A percentile compares a stretch with the other conserved stretches of the same genome.
These are phyloP conservation scores for Colletotrichum theobromicola DNA, from an alignment of 2,329 filamentous ascomycete species.

Conservation along the genomic window DNA sequence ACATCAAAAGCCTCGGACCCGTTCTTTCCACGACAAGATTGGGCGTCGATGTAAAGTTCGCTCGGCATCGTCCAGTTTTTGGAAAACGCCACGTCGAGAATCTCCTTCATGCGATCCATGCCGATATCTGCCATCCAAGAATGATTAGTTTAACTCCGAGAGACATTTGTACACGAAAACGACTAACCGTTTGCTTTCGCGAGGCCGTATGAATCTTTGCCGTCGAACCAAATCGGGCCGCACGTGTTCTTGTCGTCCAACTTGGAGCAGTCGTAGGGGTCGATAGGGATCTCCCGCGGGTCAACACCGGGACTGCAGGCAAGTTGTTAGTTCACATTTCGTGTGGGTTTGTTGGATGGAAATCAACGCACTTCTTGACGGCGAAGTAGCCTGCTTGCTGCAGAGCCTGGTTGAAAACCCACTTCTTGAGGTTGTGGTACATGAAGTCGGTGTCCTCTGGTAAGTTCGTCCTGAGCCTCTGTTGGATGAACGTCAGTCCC, in stretches of 20 bases:
- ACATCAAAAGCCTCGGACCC: neutral
- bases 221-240: conserved; percentile 10
- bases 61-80: conserved; percentile 9
- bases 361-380: neutral
- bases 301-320: neutral
- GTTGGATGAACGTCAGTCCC: neutral
- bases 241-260: neutral
- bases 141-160: neutral
- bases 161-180: fast-evolving
- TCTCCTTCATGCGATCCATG: neutral
- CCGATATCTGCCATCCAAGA: neutral
- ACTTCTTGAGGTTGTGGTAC: conserved; percentile 3
- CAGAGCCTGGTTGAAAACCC: neutral
- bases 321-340: neutral
- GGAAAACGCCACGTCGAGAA: neutral
- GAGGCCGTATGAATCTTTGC: conserved; percentile 4
- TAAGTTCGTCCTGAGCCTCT: neutral
- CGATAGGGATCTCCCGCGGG: neutral
- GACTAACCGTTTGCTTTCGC: neutral
- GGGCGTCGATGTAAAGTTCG: neutral
- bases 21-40: neutral
- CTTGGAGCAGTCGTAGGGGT: neutral
- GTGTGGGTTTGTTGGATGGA: fast-evolving
- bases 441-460: neutral
- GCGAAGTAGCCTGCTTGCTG: neutral